Percentiles rank a stretch among this genome's conserved stretches.
Evolutionary conservation across 768 basidiomycete species (phyloP).

Genomic region (Rubroboletus satanas): DNA sequence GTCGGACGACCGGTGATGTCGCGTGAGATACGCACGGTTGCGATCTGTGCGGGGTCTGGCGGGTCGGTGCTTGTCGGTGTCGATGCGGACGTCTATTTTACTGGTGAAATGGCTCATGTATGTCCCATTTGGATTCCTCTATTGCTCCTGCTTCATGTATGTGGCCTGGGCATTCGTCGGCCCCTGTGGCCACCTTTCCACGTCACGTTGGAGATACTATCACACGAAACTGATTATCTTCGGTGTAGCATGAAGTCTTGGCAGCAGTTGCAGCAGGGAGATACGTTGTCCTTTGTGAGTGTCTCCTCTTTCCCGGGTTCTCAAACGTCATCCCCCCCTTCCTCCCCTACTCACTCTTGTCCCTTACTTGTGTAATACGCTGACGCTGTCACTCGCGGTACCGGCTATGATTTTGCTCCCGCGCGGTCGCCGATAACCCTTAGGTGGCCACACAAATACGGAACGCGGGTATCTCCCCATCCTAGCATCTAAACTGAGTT

Average conservation of each 20-base stretch:
- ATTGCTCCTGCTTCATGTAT: neutral
- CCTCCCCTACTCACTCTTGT: neutral
- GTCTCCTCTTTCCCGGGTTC: neutral
- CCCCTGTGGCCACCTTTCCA: constrained; percentile 4
- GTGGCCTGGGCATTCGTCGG: neutral
- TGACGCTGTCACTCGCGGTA: constrained; percentile 10
- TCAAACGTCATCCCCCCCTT: neutral
- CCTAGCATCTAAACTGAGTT: constrained; percentile 65
- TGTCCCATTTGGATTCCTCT: constrained; percentile 27
- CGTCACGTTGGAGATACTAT: constrained; percentile 4
- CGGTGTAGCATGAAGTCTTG: constrained; percentile 76
- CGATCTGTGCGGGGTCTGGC: constrained; percentile 90
- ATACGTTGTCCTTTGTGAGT: constrained; percentile 81
- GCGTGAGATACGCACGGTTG: constrained; percentile 54
- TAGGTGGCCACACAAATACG: constrained; percentile 91
- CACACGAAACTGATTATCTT: neutral
- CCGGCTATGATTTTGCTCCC: constrained; percentile 12
- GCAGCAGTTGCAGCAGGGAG: constrained; percentile 72
- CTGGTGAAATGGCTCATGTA: constrained; percentile 92
- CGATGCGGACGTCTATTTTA: constrained; percentile 83
- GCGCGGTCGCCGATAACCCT: constrained; percentile 19
- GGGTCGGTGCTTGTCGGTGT: constrained; percentile 68
- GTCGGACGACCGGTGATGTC: constrained; percentile 49
- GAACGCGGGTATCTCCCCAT: constrained; percentile 88
- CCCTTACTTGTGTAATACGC: constrained; percentile 11